These are phyloP conservation scores for Talaromyces sp. DNA, from an alignment of 2,329 filamentous ascomycete genomes.

Conservation along the genomic window DNA sequence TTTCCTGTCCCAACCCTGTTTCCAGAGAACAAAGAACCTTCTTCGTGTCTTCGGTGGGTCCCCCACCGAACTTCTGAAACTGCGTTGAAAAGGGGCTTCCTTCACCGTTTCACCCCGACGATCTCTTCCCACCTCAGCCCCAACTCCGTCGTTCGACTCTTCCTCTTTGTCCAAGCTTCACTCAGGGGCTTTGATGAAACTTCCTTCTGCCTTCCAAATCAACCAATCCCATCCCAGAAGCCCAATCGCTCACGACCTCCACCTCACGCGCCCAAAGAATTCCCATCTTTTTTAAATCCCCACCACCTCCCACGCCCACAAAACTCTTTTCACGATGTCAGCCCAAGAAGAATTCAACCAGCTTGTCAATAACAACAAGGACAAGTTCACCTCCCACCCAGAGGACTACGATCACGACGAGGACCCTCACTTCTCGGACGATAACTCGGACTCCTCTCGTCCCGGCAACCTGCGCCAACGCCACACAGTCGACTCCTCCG, in stretches of 20 bases:
- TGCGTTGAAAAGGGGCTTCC: slow-evolving; percentile 13
- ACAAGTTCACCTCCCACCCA: slow-evolving; percentile 42
- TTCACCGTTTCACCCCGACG: slow-evolving; percentile 24
- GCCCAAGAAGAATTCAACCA: slow-evolving; percentile 52
- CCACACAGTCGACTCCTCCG: slow-evolving; percentile 33
- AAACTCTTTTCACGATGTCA: slow-evolving; percentile 41
- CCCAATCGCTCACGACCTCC: background rate
- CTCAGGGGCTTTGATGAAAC: slow-evolving; percentile 15
- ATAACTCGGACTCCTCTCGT: slow-evolving; percentile 16
- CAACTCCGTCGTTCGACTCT: slow-evolving; percentile 16
- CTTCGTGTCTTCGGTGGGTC: slow-evolving; percentile 18
- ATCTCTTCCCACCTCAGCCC: slow-evolving; percentile 30
- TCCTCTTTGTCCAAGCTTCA: slow-evolving; percentile 4
- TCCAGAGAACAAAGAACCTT: slow-evolving; percentile 1
- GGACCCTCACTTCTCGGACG: slow-evolving; percentile 29
- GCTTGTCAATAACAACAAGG: slow-evolving; percentile 42
- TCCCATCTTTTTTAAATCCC: slow-evolving; percentile 14
- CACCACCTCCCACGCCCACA: slow-evolving; percentile 13
- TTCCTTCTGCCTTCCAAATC: background rate
- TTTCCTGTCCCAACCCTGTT: background rate
- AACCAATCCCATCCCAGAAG: slow-evolving; percentile 4
- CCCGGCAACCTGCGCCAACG: slow-evolving; percentile 25
- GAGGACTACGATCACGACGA: slow-evolving; percentile 43
- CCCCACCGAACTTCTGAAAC: slow-evolving; percentile 16
- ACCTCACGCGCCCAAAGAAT: background rate